Evolutionary conservation across 2,329 filamentous ascomycete species (phyloP).

Genomic region (Biscogniauxia sp.): DNA sequence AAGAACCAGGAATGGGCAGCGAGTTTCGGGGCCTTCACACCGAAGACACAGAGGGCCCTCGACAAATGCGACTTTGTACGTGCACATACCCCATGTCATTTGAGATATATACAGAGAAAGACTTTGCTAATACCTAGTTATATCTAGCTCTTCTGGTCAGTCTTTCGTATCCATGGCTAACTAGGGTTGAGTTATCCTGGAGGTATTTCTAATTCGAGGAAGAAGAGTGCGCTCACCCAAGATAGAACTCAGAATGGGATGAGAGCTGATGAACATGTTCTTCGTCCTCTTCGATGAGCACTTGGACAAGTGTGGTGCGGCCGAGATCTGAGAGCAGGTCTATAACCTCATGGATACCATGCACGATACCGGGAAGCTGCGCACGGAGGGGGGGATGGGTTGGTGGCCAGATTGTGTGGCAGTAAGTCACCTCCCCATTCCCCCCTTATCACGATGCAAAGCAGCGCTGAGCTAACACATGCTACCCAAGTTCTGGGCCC

Average conservation of each 20-base stretch:
- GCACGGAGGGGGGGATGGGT: constrained; percentile 15
- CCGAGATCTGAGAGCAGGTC: constrained; percentile 13
- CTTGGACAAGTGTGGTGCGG: constrained; percentile 13
- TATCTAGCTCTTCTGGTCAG: not conserved
- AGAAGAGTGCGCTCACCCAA: not conserved
- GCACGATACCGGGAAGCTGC: constrained; percentile 7
- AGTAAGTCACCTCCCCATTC: constrained; percentile 16
- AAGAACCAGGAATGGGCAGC: not conserved
- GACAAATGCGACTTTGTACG: constrained; percentile 1
- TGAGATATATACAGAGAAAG: not conserved
- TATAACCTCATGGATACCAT: constrained; percentile 13
- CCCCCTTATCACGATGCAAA: too few species aligned
- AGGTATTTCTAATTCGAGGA: not conserved
- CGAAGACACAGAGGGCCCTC: not conserved
- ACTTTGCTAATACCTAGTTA: not conserved
- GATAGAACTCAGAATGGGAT: constrained; percentile 15
- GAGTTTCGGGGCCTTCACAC: not conserved
- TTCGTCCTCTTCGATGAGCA: constrained; percentile 22
- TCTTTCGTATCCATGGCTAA: not conserved
- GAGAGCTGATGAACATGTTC: constrained; percentile 20
- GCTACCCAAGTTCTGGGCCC: constrained; percentile 24
- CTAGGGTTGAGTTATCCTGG: not conserved
- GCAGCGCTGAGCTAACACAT: not conserved
- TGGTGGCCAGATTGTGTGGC: constrained; percentile 18
- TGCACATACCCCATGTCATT: not conserved